Percentiles rank a stretch among this genome's conserved stretches.
Conservation (phyloP, 768 basidiomycete genomes). For the Suillus clintonianus region DNA sequence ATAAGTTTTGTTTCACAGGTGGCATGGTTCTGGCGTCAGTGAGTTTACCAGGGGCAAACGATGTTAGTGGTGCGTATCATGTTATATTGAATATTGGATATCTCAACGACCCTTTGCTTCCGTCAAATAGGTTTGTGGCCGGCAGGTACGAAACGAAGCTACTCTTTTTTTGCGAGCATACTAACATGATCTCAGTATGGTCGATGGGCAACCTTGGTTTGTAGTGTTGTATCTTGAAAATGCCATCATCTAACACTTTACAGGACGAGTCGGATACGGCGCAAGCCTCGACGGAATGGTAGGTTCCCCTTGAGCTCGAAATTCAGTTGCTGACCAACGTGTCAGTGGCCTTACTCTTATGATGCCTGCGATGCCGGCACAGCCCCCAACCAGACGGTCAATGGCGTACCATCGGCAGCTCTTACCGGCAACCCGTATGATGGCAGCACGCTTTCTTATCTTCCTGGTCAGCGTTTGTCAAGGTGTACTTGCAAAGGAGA, state of each 20-base stretch:
- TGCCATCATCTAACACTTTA: background rate
- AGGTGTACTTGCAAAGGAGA: slow-evolving; percentile 87
- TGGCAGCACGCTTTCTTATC: slow-evolving; percentile 67
- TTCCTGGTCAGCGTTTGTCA: slow-evolving; percentile 86
- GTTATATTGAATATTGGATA: background rate
- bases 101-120: background rate
- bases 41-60: slow-evolving; percentile 68
- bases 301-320: slow-evolving; percentile 17
- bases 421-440: slow-evolving; percentile 57
- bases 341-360: slow-evolving; percentile 81
- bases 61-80: slow-evolving; percentile 40
- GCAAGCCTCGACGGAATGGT: slow-evolving; percentile 84
- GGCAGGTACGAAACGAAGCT: slow-evolving; percentile 35
- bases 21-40: slow-evolving; percentile 74
- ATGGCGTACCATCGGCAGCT: slow-evolving; percentile 64
- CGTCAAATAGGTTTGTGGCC: slow-evolving; percentile 65
- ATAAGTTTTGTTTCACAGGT: slow-evolving; percentile 94
- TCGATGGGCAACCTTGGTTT: slow-evolving; percentile 77
- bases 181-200: slow-evolving; percentile 48
- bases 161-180: background rate
- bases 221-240: slow-evolving; percentile 8
- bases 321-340: slow-evolving; percentile 8
- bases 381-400: slow-evolving; percentile 75
- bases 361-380: slow-evolving; percentile 95
- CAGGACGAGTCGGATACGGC: slow-evolving; percentile 85